Evolutionary conservation across 2,329 filamentous ascomycete species (phyloP).

Genomic region (Coniochaeta pulveracea): DNA sequence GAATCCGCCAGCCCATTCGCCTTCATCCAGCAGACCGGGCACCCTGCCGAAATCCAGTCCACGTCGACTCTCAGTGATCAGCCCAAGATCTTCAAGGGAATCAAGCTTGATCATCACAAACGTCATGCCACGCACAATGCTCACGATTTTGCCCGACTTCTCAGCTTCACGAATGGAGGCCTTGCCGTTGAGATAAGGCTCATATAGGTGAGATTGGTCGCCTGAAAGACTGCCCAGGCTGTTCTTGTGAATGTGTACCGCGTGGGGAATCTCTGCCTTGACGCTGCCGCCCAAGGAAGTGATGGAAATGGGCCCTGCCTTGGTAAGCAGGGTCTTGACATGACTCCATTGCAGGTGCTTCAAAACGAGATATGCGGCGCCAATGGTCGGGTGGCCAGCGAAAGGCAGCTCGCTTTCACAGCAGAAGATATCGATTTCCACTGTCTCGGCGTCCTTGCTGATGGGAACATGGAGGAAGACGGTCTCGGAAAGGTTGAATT

Average conservation of each 20-base stretch:
- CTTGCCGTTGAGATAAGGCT: neutral
- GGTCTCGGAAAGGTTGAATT: conserved; percentile 55
- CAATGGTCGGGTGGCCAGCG: conserved; percentile 51
- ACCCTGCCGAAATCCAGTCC: conserved; percentile 19
- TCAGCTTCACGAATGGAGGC: conserved; percentile 22
- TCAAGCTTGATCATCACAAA: conserved; percentile 57
- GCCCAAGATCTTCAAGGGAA: conserved; percentile 44
- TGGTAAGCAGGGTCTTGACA: conserved; percentile 35
- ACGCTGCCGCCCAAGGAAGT: conserved; percentile 30
- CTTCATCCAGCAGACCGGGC: conserved; percentile 32
- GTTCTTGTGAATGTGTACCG: conserved; percentile 47
- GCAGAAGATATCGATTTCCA: conserved; percentile 49
- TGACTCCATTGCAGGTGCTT: conserved; percentile 17
- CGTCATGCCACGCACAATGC: conserved; percentile 63
- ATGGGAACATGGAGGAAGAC: conserved; percentile 42
- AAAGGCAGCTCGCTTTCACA: conserved; percentile 43
- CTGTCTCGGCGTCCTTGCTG: conserved; percentile 13
- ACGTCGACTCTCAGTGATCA: conserved; percentile 18
- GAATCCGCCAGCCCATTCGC: conserved; percentile 40
- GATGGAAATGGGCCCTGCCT: conserved; percentile 44
- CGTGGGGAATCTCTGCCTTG: conserved; percentile 54
- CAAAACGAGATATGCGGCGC: conserved; percentile 38
- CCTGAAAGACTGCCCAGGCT: conserved; percentile 23
- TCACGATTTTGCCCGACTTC: conserved; percentile 36
- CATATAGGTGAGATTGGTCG: too few species aligned